Evolutionary conservation across 495 filamentous ascomycete genomes (phyloP).

Genomic region (Echria macrotheca): DNA sequence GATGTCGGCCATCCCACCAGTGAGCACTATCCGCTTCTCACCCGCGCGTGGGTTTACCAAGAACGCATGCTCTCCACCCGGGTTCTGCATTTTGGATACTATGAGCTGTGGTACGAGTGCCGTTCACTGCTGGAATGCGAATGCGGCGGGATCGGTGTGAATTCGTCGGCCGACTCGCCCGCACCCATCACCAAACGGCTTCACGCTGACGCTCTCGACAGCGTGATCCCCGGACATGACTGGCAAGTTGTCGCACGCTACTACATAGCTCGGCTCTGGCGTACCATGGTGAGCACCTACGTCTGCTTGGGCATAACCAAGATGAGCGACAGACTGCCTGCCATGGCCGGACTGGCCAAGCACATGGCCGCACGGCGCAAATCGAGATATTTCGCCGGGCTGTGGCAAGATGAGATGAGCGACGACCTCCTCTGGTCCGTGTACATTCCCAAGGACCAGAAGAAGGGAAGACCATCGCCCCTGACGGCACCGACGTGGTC

Average conservation of each 20-base stretch:
- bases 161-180: neutral
- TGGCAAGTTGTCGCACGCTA: neutral
- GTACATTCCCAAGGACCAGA: neutral
- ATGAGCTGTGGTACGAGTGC: neutral
- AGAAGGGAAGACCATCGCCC: neutral
- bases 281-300: no score
- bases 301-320: no score
- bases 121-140: neutral
- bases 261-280: no score
- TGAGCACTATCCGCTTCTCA: neutral
- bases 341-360: no score
- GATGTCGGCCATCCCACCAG: neutral
- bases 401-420: neutral
- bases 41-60: neutral
- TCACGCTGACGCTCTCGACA: neutral
- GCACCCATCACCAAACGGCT: neutral
- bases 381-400: no score
- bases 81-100: neutral
- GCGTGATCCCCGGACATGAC: neutral
- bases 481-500: neutral
- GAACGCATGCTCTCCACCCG: neutral
- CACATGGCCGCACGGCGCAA: no score
- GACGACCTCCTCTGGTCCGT: neutral
- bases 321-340: no score
- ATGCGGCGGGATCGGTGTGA: neutral